phyloP scores from a whole-genome alignment of 1,284 basidiomycete genomes.

The Amylostereum areolatum region DNA sequence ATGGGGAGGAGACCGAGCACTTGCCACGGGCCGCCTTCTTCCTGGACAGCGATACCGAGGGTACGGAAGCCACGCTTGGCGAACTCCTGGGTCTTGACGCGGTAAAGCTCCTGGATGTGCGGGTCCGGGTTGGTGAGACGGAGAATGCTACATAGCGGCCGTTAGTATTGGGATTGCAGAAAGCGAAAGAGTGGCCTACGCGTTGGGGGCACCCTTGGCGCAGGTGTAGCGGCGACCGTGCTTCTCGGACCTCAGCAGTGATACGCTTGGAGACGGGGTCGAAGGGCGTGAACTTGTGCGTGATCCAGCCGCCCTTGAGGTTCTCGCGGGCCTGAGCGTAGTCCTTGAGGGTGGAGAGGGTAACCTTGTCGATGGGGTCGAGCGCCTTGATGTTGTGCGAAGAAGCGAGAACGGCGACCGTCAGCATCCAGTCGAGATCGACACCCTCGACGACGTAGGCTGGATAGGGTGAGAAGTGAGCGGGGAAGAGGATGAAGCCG shows the following conservation, averaged over 20 bases:
- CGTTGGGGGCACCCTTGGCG: slow-evolving; percentile 51
- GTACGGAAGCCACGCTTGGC: slow-evolving; percentile 46
- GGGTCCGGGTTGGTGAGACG: slow-evolving; percentile 36
- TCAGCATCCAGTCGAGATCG: slow-evolving; percentile 22
- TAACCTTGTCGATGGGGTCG: slow-evolving; percentile 53
- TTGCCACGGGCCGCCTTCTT: slow-evolving; percentile 40
- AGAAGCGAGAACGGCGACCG: slow-evolving; percentile 41
- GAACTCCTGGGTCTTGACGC: slow-evolving; percentile 34
- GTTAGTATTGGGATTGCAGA: neutral
- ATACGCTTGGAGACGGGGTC: slow-evolving; percentile 54
- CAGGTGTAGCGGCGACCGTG: slow-evolving; percentile 43
- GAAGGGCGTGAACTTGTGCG: slow-evolving; percentile 47
- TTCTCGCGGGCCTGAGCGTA: slow-evolving; percentile 42
- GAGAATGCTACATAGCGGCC: slow-evolving; percentile 26
- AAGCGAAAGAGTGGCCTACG: slow-evolving; percentile 15
- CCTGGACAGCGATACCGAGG: slow-evolving; percentile 45
- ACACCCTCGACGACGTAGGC: slow-evolving; percentile 21
- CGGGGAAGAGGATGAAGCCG: slow-evolving; percentile 35
- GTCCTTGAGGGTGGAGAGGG: slow-evolving; percentile 43
- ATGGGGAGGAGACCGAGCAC: slow-evolving; percentile 15
- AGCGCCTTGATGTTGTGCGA: slow-evolving; percentile 49
- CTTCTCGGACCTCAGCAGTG: slow-evolving; percentile 44
- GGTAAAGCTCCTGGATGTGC: slow-evolving; percentile 33
- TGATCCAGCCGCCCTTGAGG: slow-evolving; percentile 36
- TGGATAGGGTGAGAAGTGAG: slow-evolving; percentile 29